Conservation (phyloP, 2,329 filamentous ascomycete species). For the Fusarium devonianum region DNA sequence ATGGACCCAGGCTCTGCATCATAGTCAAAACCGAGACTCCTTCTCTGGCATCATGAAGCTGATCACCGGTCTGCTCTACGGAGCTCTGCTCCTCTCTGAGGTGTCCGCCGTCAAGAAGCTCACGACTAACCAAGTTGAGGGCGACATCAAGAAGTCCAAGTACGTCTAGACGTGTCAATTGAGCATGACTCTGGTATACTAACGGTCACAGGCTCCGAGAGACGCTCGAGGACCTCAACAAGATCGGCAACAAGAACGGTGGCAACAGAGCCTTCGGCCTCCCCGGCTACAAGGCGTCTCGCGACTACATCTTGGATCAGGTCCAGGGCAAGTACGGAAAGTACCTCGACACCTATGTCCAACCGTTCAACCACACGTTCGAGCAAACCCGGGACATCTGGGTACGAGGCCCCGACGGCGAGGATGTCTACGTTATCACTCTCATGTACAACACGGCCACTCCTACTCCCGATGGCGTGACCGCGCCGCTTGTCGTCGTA, state of each 20-base stretch:
- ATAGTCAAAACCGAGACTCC: not conserved
- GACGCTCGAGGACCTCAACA: slow-evolving; percentile 61
- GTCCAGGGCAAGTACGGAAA: slow-evolving; percentile 49
- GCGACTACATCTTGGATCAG: slow-evolving; percentile 63
- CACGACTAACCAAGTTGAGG: slow-evolving; percentile 36
- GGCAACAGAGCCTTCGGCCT: slow-evolving; percentile 67
- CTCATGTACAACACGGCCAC: slow-evolving; percentile 58
- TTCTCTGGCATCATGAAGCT: slow-evolving; percentile 32
- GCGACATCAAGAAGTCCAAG: slow-evolving; percentile 37
- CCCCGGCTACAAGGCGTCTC: slow-evolving; percentile 64
- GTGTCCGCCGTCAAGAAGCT: slow-evolving; percentile 35
- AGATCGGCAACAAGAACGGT: slow-evolving; percentile 62
- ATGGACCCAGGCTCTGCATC: not conserved
- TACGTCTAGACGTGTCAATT: not conserved
- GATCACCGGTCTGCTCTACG: slow-evolving; percentile 29
- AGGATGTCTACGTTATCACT: slow-evolving; percentile 52
- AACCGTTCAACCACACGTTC: slow-evolving; percentile 57
- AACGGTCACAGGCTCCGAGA: slow-evolving; percentile 55
- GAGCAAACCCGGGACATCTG: slow-evolving; percentile 52
- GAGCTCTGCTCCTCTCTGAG: slow-evolving; percentile 31
- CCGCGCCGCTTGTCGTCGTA: slow-evolving; percentile 47
- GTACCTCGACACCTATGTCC: slow-evolving; percentile 54
- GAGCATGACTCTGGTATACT: not conserved
- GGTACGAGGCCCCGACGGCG: slow-evolving; percentile 54
- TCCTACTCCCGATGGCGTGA: slow-evolving; percentile 48